Evolutionary conservation across 208 protist genomes (phyloP), one percentile per base, ranked within the genome.

Genomic region (Leishmania tropica): DNA sequence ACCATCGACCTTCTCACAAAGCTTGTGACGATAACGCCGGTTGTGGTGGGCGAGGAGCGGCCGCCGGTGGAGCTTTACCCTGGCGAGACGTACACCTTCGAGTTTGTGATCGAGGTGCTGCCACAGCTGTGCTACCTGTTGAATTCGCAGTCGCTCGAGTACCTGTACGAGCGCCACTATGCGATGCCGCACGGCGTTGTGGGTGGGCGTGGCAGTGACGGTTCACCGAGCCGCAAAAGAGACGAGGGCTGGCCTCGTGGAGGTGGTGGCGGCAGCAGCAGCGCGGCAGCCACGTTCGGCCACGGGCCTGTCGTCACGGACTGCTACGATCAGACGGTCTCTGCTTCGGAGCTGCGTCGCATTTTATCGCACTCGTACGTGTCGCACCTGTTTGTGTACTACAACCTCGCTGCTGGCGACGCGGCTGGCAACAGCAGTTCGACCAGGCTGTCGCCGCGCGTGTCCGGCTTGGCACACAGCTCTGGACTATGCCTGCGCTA

Each of bases 91-190:
- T 90, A 93, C 79, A 83, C 88, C 45, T 94, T 97, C 82, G 88
- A 96, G 83, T 95, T 94, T 87, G 87, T 92, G 76, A 85, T 97
- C 80, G 83, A 94, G 81, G 85, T 97, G 71, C 76, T 89, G 78
- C 94, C 94, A 48, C 87, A 95, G 81, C 77, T 96, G 72, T 92
- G 90, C 84, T 89, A 94, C 78, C 84, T 94, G 37, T 71, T 95
- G 35, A 92, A 91, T 67, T 81, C 92, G 31, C 78, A 87, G 75
- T 92, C 90, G 53, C 84, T 94, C 62, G 83, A 89, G 83, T 85
- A 91, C 62, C 82, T 94, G 24, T 95, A 95, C 62, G 85, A 85
- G 72, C 85, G 83, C 54, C 82, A 87, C 78, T 85, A 85, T 60
- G 82, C 78, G 51, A 77, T 82, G 53, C 77, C 82, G 51, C 82